Conservation (phyloP, 73 alveolate genomes). For the Symbiodinium pilosum region DNA sequence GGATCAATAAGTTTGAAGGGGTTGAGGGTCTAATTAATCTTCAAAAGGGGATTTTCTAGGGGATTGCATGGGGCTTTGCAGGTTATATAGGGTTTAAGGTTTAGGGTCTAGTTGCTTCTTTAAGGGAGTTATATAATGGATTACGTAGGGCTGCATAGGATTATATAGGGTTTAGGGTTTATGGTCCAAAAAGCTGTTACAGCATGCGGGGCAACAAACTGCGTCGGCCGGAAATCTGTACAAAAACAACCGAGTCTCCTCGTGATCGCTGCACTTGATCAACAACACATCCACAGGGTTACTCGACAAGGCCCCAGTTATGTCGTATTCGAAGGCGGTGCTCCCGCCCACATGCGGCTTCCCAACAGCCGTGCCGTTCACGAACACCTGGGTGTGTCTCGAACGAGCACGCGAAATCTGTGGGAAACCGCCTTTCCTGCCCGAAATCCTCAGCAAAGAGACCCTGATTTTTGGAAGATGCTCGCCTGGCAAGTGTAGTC, state of each 20-base stretch:
- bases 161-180: no score
- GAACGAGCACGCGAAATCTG: no score
- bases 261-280: conserved; percentile 1
- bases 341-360: not conserved
- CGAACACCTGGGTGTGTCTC: not conserved
- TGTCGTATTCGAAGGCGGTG: conserved; percentile 12
- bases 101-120: not conserved
- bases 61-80: not conserved
- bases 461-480: not conserved
- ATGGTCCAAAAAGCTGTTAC: no score
- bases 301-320: not conserved
- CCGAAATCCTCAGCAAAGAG: no score
- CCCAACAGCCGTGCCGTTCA: not conserved
- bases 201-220: no score
- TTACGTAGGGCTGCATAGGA: no score
- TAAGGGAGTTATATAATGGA: no score
- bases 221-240: no score
- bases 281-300: not conserved
- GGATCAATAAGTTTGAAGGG: not conserved
- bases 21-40: not conserved
- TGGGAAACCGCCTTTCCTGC: no score
- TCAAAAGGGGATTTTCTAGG: no score
- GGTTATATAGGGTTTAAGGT: not conserved
- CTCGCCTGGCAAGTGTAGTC: not conserved
- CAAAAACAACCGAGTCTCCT: not conserved